Percentiles rank a stretch among this genome's conserved stretches.
phyloP scores from a whole-genome alignment of 1,284 basidiomycete genomes.

The Anthracocystis panici-leucophaei region DNA sequence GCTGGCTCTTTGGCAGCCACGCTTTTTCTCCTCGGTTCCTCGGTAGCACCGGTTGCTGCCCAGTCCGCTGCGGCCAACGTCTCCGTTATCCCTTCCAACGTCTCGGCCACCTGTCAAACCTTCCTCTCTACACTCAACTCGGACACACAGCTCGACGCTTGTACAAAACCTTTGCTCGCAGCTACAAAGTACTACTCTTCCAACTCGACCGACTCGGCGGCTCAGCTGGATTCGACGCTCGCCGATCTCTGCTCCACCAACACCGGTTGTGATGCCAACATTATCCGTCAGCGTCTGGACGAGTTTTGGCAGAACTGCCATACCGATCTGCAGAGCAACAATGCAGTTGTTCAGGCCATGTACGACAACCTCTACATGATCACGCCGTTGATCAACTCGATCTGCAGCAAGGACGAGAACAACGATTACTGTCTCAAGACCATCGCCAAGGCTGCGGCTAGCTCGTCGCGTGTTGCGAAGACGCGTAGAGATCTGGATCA shows the following conservation, averaged over 20 bases:
- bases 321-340: slow-evolving; percentile 51
- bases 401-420: slow-evolving; percentile 56
- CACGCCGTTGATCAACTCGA: slow-evolving; percentile 58
- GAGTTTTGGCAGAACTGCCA: slow-evolving; percentile 56
- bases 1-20: slow-evolving; percentile 34
- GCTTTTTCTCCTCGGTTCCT: slow-evolving; percentile 21
- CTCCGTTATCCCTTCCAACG: slow-evolving; percentile 46
- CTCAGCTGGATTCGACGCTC: slow-evolving; percentile 51
- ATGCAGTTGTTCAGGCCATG: slow-evolving; percentile 42
- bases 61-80: slow-evolving; percentile 28
- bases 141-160: slow-evolving; percentile 44
- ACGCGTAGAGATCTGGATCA: slow-evolving; percentile 15
- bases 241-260: slow-evolving; percentile 47
- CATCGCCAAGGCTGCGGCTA: slow-evolving; percentile 46
- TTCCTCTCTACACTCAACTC: slow-evolving; percentile 57
- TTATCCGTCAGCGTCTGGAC: slow-evolving; percentile 50
- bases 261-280: slow-evolving; percentile 51
- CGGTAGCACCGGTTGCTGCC: slow-evolving; percentile 42
- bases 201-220: slow-evolving; percentile 33
- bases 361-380: slow-evolving; percentile 66
- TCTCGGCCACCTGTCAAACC: slow-evolving; percentile 36
- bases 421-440: slow-evolving; percentile 57
- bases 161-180: slow-evolving; percentile 55
- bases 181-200: slow-evolving; percentile 56
- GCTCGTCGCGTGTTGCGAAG: slow-evolving; percentile 15